Base-by-base conservation (phyloP, 2,329 filamentous ascomycete species). In the Colletotrichum horii region DNA sequence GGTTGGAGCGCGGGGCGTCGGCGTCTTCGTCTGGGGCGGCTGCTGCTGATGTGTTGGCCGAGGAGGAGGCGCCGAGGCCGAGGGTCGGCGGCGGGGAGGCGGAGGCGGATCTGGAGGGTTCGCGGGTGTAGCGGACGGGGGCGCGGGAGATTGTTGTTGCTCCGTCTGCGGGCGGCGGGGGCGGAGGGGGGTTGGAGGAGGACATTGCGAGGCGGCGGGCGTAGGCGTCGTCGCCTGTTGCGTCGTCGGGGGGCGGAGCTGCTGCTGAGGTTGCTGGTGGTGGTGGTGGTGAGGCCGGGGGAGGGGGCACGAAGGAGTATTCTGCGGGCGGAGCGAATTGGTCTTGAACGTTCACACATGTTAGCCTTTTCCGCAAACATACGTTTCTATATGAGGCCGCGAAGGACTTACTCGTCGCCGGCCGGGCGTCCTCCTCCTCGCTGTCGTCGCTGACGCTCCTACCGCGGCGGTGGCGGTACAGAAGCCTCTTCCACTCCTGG, bases 401-500 rank as follows among this genome's bases (percentile, higher is more conserved):
- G 22, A 32, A 19, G 28, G 38, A 70, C 77, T 61, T 61, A 79
- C 78, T 78, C 79, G 82, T 73, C 19, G 76, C 76, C 28, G 79
- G 68, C 68, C 78, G 78, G 32, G 79, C 77, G 11, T 84, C 81
- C 72, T 83, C 82, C 66, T 87, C 84, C 52, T 89, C 86, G 66
- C 86, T 90, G 76, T 87, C 80, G 76, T 36, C 66, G 36, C 69
- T 77, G 3, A 82, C 68, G 66, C 88, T 91, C 64, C 79, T 80
- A 84, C 74, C 87, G 79, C 89, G 90, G 60, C 92, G 89, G 81
- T 96, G 94, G 16, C 92, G 91, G 83, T 97, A 96, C 16, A 98
- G 87, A 48, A 94, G 86, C 55, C 93, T 91, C 82, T 96, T 97
- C 96, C 96, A 98, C 80, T 97, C 95, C 73, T 91, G 90, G 5